These are phyloP conservation scores for Bretschneidera sinensis DNA, from an alignment of 345 rosid genomes.

Conservation along the genomic window DNA sequence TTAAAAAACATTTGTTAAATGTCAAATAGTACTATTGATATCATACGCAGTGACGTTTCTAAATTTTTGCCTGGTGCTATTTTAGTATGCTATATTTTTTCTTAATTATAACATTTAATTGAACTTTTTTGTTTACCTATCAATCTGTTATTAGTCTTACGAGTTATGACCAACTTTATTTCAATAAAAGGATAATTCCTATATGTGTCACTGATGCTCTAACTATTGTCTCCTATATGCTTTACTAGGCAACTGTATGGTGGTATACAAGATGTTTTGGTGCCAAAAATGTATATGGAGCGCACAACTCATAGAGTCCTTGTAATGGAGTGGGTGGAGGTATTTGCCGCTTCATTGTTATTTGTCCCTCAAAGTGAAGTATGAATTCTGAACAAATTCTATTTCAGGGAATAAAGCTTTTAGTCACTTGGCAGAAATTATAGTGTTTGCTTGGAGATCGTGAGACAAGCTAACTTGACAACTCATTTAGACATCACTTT, in stretches of 20 bases:
- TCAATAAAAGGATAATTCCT: too few species aligned
- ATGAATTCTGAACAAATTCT: too few species aligned
- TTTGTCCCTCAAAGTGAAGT: not conserved
- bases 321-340: slow-evolving; percentile 98
- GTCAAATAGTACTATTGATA: too few species aligned
- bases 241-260: slow-evolving; percentile 71
- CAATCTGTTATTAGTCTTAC: slow-evolving; percentile 2
- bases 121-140: slow-evolving; percentile 1
- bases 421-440: not conserved
- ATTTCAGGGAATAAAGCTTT: not conserved
- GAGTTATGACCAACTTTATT: not conserved
- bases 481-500: not conserved
- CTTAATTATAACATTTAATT: not conserved
- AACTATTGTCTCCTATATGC: slow-evolving; percentile 15
- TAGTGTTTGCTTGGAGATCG: too few species aligned
- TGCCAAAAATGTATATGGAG: slow-evolving; percentile 80
- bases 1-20: too few species aligned
- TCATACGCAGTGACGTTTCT: too few species aligned
- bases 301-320: slow-evolving; percentile 81
- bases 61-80: not conserved
- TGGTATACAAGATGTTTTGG: slow-evolving; percentile 64
- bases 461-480: not conserved
- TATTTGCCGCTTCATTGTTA: slow-evolving; percentile 19
- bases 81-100: not conserved
- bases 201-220: not conserved